Evolutionary conservation across 371 early-diverging fungal genomes (phyloP), one percentile per base, ranked within the genome.

Genomic region (Mucor velutinosus): DNA sequence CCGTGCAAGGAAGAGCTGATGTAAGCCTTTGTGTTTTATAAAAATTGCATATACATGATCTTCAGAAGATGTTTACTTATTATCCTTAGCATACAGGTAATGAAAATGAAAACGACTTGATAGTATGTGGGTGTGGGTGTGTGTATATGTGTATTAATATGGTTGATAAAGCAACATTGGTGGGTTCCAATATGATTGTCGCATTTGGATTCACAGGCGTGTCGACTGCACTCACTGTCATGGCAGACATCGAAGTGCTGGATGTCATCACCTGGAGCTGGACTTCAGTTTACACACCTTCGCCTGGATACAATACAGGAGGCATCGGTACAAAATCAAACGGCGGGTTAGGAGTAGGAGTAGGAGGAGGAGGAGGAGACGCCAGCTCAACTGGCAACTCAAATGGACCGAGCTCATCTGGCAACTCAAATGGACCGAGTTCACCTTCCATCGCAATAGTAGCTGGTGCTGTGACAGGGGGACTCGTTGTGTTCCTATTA

Each of bases 191-290:
- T 47, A 81, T 81, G 81, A 75, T 81, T 55, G 81, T 81, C 19
- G 81, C 81, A 2, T 81, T 81, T 72, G 81, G 81, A 37, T 81
- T 81, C 62, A 78, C 81, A 57, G 81, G 77, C 25, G 81, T 81
- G 25, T 78, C 78, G 1, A 81, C 78, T 0, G 66, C 81, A 14
- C 39, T 81, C 10, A 76, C 81, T 0, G 74, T 78, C 17, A 69
- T 81, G 72, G 73, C 81, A 23, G 81, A 81, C 62, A 76, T 81
- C 25, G 81, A 81, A 45, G 77, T 78, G 8, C 56, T 81, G 29
- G 81, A 81, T 69, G 70, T 68, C 0, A 68, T 32, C n/a, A 75
- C 78, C 2, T 81, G 81, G 81, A 81, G 78, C 70, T 81, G 81
- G 81, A 75, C 75, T 33, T 81, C 81, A 11, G 58, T 66, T 0